Conservation (phyloP, 2,329 filamentous ascomycete genomes). For the Dothistroma pini region DNA sequence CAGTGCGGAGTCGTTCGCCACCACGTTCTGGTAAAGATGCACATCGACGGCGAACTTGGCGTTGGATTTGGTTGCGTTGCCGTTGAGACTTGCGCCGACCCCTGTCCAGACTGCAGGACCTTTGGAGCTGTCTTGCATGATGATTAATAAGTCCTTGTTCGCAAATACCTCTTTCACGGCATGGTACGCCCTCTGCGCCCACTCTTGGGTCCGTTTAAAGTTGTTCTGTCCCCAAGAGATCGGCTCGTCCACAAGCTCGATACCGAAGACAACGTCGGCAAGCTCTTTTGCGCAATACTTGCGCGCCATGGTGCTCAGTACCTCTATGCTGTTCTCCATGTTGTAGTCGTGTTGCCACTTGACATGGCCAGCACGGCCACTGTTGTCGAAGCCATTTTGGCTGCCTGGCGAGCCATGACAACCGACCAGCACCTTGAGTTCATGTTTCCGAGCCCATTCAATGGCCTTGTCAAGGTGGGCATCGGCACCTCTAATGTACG, state of each 20-base stretch:
- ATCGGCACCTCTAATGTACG: slow-evolving; percentile 46
- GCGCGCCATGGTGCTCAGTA: slow-evolving; percentile 39
- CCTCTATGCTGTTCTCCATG: slow-evolving; percentile 35
- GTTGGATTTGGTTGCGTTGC: slow-evolving; percentile 21
- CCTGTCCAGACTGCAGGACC: slow-evolving; percentile 33
- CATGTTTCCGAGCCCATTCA: slow-evolving; percentile 44
- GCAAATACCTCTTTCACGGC: slow-evolving; percentile 31
- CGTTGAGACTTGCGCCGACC: slow-evolving; percentile 26
- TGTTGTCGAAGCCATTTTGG: slow-evolving; percentile 50
- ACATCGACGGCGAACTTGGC: slow-evolving; percentile 42
- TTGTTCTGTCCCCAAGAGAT: slow-evolving; percentile 37
- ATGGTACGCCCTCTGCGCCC: slow-evolving; percentile 36
- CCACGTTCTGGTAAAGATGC: slow-evolving; percentile 46
- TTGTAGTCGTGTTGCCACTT: slow-evolving; percentile 34
- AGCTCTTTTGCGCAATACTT: slow-evolving; percentile 40
- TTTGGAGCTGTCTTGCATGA: slow-evolving; percentile 42
- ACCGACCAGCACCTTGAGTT: slow-evolving; percentile 50
- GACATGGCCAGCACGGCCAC: slow-evolving; percentile 24
- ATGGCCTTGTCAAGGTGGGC: slow-evolving; percentile 48
- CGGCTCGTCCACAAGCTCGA: slow-evolving; percentile 47
- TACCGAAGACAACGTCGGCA: slow-evolving; percentile 42
- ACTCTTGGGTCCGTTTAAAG: slow-evolving; percentile 35
- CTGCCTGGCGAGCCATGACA: slow-evolving; percentile 49
- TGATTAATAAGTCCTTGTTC: slow-evolving; percentile 36
- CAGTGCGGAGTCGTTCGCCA: slow-evolving; percentile 34